phyloP scores from a whole-genome alignment of 352 stramenopile genomes.

The Phytopythium boreale region DNA sequence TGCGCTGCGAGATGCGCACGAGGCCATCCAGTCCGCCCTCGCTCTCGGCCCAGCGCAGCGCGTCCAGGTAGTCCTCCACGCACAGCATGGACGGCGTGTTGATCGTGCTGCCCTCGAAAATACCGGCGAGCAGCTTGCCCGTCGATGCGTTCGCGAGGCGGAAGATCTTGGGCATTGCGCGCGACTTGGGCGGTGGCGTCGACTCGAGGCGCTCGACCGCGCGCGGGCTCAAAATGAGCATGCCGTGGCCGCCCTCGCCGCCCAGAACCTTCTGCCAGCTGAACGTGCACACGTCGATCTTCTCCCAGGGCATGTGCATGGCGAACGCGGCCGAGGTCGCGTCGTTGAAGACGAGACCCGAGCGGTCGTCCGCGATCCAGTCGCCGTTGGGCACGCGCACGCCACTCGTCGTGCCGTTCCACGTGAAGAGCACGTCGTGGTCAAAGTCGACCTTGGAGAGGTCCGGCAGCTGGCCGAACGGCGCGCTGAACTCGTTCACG shows the following conservation, averaged over 20 bases:
- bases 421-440: slow-evolving; percentile 98
- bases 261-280: slow-evolving; percentile 99
- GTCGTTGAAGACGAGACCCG: slow-evolving; percentile 97
- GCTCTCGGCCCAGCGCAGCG: slow-evolving; percentile 94
- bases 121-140: slow-evolving; percentile 90
- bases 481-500: slow-evolving; percentile 92
- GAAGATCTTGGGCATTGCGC: slow-evolving; percentile 99
- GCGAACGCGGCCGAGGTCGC: slow-evolving; percentile 98
- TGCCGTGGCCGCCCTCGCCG: slow-evolving; percentile 96
- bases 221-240: slow-evolving; percentile 96
- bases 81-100: slow-evolving; percentile 99
- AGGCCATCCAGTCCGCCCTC: slow-evolving; percentile 93
- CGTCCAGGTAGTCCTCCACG: slow-evolving; percentile 99
- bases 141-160: slow-evolving; percentile 95
- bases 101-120: slow-evolving; percentile 99
- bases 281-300: slow-evolving; percentile 99
- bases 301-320: slow-evolving; percentile 98
- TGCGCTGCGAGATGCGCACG: slow-evolving; percentile 92
- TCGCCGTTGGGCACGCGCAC: slow-evolving; percentile 95
- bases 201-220: slow-evolving; percentile 96
- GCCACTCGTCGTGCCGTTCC: slow-evolving; percentile 98
- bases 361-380: slow-evolving; percentile 95
- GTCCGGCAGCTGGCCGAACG: slow-evolving; percentile 96
- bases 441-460: slow-evolving; percentile 92
- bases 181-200: slow-evolving; percentile 80